Conservation (phyloP, 2,329 filamentous ascomycete species). For the Aureobasidium pullulans region DNA sequence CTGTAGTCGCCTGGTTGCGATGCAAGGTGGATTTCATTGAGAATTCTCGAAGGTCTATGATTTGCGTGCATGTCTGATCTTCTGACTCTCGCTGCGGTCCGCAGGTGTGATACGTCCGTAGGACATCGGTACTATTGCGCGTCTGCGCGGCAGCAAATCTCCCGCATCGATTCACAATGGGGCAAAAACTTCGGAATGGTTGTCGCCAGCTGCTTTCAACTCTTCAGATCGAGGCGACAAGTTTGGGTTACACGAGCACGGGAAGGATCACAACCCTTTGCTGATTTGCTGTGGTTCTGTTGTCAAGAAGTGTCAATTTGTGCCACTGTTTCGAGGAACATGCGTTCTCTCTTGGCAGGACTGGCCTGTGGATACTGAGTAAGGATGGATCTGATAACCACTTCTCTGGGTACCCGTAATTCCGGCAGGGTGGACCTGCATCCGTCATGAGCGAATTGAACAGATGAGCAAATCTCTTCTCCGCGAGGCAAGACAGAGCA, state of each 20-base stretch:
- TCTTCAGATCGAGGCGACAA: not conserved
- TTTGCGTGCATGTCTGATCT: not conserved
- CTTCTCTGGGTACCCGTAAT: not conserved
- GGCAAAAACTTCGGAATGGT: too few species aligned
- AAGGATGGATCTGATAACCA: not conserved
- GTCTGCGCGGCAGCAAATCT: not conserved
- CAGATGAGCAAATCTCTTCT: not conserved
- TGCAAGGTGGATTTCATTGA: not conserved
- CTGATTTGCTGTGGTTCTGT: not conserved
- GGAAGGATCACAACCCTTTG: not conserved
- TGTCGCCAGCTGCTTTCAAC: too few species aligned
- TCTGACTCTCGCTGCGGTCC: not conserved
- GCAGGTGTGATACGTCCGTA: not conserved
- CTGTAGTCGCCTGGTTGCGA: not conserved
- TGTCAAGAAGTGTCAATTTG: slow-evolving; percentile 6
- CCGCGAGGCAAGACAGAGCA: not conserved
- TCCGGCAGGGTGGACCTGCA: not conserved
- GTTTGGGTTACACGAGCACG: not conserved
- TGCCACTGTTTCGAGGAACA: slow-evolving; percentile 1
- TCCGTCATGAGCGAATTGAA: not conserved
- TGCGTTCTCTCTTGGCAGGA: slow-evolving; percentile 8
- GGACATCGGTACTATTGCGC: not conserved
- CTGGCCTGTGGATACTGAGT: not conserved
- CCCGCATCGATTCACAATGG: too few species aligned
- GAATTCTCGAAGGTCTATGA: not conserved